phyloP scores from a whole-genome alignment of 768 basidiomycete genomes.

The Boletus tomentosulus region DNA sequence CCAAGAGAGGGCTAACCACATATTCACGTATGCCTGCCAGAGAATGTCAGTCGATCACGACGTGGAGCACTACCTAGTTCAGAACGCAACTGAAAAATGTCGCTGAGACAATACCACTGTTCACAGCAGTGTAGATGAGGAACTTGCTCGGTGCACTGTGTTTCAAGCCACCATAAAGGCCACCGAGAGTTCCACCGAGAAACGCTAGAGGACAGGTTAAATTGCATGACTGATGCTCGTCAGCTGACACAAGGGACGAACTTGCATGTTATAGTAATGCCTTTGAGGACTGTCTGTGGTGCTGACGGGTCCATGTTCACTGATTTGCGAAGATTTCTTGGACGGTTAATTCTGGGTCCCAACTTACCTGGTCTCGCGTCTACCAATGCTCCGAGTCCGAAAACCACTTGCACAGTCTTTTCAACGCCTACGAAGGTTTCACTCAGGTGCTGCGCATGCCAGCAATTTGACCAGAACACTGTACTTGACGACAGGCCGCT shows the following conservation, averaged over 20 bases:
- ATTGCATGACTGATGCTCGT: conserved; percentile 12
- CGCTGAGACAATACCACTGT: conserved; percentile 65
- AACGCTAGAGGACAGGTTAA: conserved; percentile 44
- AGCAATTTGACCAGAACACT: background rate
- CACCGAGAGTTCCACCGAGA: conserved; percentile 45
- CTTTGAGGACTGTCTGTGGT: conserved; percentile 46
- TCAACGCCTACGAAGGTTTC: background rate
- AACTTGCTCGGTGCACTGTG: conserved; percentile 46
- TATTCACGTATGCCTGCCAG: conserved; percentile 70
- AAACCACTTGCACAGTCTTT: conserved; percentile 4
- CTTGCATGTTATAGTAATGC: conserved; percentile 73
- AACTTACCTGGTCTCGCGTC: background rate
- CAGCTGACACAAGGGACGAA: conserved; percentile 43
- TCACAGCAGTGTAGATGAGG: conserved; percentile 60
- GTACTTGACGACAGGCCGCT: conserved; percentile 3
- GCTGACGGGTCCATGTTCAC: conserved; percentile 29
- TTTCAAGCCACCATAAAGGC: conserved; percentile 44
- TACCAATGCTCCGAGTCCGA: conserved; percentile 11
- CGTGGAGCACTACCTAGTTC: background rate
- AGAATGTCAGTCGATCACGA: background rate
- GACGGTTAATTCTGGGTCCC: background rate
- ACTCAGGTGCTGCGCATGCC: conserved; percentile 7
- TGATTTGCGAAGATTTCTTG: too few relatives aligned
- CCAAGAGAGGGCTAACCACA: conserved; percentile 60
- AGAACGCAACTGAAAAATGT: conserved; percentile 71